A percentile compares a stretch with the other conserved stretches of the same genome.
Evolutionary conservation across 1,284 basidiomycete species (phyloP).

Genomic region (Fomitiporia mediterranea): DNA sequence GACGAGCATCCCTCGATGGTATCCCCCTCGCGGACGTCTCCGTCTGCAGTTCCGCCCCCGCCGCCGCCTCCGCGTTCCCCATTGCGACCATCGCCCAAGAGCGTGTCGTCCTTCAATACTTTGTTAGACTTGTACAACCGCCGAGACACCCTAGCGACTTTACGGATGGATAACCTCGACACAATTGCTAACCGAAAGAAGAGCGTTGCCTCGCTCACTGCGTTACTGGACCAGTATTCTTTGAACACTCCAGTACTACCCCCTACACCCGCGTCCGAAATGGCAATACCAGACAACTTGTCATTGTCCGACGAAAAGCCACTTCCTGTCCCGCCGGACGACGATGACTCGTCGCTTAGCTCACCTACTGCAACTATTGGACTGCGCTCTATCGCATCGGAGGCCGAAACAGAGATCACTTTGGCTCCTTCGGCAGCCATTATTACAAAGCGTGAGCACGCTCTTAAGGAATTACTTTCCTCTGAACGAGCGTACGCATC

Average conservation of each 20-base stretch:
- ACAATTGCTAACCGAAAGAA: neutral
- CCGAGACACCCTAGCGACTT: conserved; percentile 15
- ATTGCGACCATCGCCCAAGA: conserved; percentile 17
- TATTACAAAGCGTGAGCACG: conserved; percentile 75
- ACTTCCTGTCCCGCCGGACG: conserved; percentile 14
- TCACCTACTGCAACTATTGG: conserved; percentile 14
- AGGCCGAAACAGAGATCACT: conserved; percentile 16
- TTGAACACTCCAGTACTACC: conserved; percentile 10
- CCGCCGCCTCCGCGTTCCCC: conserved; percentile 20
- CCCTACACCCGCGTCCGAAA: conserved; percentile 6
- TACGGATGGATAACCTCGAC: conserved; percentile 2
- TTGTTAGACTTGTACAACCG: conserved; percentile 16
- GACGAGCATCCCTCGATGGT: conserved; percentile 12
- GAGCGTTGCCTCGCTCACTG: conserved; percentile 8
- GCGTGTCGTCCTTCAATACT: conserved; percentile 17
- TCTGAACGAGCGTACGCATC: conserved; percentile 87
- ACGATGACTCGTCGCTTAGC: neutral
- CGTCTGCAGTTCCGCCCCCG: conserved; percentile 9
- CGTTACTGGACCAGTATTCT: conserved; percentile 7
- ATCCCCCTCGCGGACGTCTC: conserved; percentile 11
- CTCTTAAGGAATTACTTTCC: conserved; percentile 76
- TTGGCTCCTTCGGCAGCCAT: conserved; percentile 21
- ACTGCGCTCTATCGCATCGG: conserved; percentile 7
- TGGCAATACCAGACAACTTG: neutral
- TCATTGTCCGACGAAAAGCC: conserved; percentile 18